Conservation (phyloP, 2,329 filamentous ascomycete genomes). For the Xylariales sp. region DNA sequence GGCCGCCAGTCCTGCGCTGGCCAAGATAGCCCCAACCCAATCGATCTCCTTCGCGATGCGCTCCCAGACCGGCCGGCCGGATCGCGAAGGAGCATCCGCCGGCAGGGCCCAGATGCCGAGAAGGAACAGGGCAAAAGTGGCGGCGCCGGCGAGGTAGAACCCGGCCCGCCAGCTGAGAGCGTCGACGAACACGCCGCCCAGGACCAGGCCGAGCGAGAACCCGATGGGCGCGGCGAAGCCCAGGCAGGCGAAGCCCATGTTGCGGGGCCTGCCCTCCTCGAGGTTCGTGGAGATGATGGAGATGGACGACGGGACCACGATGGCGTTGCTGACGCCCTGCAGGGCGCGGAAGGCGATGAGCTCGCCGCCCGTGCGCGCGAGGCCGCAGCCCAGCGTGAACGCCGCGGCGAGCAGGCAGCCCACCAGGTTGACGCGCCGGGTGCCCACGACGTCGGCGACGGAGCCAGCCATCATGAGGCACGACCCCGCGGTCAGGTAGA, state of each 20-base stretch:
- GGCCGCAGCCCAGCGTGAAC: not conserved
- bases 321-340: not conserved
- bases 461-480: not conserved
- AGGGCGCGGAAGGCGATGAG: conserved; percentile 4
- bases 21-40: conserved; percentile 38
- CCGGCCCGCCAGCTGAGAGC: conserved; percentile 26
- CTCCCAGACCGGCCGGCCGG: not conserved
- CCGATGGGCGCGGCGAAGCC: not conserved
- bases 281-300: conserved; percentile 3
- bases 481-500: not conserved
- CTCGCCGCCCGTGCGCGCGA: conserved; percentile 1
- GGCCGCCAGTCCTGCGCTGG: conserved; percentile 32
- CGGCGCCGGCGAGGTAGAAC: conserved; percentile 13
- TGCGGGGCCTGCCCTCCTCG: not conserved
- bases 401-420: not conserved
- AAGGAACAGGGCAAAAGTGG: not conserved
- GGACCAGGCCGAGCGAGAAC: conserved; percentile 2
- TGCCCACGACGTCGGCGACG: conserved; percentile 1
- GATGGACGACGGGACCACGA: not conserved
- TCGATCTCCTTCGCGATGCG: conserved; percentile 33
- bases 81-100: not conserved
- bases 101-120: conserved; percentile 4
- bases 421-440: not conserved
- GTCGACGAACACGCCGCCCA: conserved; percentile 25
- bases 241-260: conserved; percentile 1